Conservation (phyloP, 2,329 filamentous ascomycete species). For the Penicillium sp. region DNA sequence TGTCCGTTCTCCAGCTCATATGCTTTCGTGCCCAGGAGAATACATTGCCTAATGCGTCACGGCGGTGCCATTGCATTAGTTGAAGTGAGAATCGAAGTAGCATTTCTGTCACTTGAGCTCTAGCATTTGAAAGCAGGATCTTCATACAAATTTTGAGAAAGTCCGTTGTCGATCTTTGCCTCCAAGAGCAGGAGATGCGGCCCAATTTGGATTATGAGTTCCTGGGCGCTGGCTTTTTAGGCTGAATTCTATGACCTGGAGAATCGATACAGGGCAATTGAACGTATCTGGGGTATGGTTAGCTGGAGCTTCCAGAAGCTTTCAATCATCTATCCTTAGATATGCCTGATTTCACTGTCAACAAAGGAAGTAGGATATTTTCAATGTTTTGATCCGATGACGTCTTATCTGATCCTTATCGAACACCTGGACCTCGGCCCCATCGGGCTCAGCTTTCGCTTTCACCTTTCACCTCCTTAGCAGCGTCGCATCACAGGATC, state of each 20-base stretch:
- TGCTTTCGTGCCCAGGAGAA: background rate
- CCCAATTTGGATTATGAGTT: background rate
- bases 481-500: background rate
- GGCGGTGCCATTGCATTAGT: background rate
- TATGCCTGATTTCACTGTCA: background rate
- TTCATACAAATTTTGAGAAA: background rate
- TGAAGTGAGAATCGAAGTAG: background rate
- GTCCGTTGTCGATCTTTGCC: background rate
- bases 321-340: background rate
- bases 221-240: background rate
- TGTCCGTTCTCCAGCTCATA: background rate
- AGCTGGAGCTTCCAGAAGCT: background rate
- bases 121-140: background rate
- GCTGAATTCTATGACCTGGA: background rate
- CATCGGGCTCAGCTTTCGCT: background rate
- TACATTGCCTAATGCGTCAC: background rate
- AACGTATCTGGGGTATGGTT: background rate
- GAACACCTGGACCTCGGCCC: constrained; percentile 12
- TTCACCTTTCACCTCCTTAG: background rate
- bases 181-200: background rate
- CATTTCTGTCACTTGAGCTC: background rate
- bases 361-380: background rate
- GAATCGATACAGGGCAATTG: background rate
- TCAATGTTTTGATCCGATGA: background rate
- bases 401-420: constrained; percentile 5